These are phyloP conservation scores for Pittosporum tobira DNA, from an alignment of 129 eudicot genomes.

Conservation along the genomic window DNA sequence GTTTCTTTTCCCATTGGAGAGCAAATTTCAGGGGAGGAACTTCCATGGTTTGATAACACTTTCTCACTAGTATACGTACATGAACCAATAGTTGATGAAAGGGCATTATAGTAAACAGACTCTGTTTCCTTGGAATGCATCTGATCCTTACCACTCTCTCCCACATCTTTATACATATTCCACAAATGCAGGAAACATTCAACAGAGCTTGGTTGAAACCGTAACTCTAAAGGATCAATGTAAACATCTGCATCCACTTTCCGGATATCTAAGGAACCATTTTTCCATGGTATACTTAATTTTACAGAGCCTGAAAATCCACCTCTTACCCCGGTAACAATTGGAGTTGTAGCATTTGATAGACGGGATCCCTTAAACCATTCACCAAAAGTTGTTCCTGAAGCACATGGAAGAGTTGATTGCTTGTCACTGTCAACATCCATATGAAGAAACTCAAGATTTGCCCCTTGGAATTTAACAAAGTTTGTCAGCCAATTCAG, in stretches of 20 bases:
- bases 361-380: slow-evolving; percentile 18
- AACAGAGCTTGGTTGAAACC: slow-evolving; percentile 63
- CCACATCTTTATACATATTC: slow-evolving; percentile 39
- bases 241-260: slow-evolving; percentile 78
- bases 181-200: slow-evolving; percentile 38
- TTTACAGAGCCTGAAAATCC: slow-evolving; percentile 82
- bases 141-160: slow-evolving; percentile 20
- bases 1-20: slow-evolving; percentile 33
- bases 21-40: slow-evolving; percentile 18
- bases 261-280: slow-evolving; percentile 82
- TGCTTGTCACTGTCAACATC: slow-evolving; percentile 30
- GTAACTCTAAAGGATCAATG: slow-evolving; percentile 62
- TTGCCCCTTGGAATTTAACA: slow-evolving; percentile 65
- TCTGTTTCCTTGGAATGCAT: slow-evolving; percentile 20
- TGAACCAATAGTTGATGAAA: slow-evolving; percentile 26
- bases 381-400: slow-evolving; percentile 23
- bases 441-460: slow-evolving; percentile 61
- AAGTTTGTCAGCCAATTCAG: slow-evolving; percentile 55
- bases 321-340: slow-evolving; percentile 58
- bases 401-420: slow-evolving; percentile 11
- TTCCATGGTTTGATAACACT: slow-evolving; percentile 18
- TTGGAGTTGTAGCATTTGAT: slow-evolving; percentile 37
- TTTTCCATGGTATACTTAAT: slow-evolving; percentile 87
- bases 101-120: slow-evolving; percentile 30
- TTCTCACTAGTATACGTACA: slow-evolving; percentile 26